phyloP scores from a whole-genome alignment of 2,329 filamentous ascomycete species.

The Mycosphaerella sp. region DNA sequence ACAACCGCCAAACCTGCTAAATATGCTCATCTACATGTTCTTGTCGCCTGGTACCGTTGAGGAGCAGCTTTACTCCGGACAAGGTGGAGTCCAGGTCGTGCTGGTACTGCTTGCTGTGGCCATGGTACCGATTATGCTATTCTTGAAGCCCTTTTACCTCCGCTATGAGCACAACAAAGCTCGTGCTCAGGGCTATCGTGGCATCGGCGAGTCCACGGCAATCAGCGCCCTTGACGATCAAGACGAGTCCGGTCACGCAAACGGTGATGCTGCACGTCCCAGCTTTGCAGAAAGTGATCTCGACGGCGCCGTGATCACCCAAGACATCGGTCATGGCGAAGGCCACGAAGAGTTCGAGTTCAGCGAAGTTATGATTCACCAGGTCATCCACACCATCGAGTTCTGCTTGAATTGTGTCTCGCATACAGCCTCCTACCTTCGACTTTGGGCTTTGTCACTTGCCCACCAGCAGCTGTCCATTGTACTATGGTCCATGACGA shows the following conservation, averaged over 20 bases:
- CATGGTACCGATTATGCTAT: constrained; percentile 85
- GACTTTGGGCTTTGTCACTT: constrained; percentile 94
- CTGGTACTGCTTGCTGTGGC: constrained; percentile 74
- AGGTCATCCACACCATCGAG: constrained; percentile 98
- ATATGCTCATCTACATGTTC: constrained; percentile 99
- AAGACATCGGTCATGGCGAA: constrained; percentile 65
- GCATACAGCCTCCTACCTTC: constrained; percentile 96
- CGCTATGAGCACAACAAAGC: constrained; percentile 89
- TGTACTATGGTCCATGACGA: constrained; percentile 94
- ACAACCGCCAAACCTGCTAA: constrained; percentile 79
- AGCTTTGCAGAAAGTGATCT: constrained; percentile 65
- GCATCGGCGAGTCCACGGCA: constrained; percentile 79
- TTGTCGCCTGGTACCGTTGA: constrained; percentile 72
- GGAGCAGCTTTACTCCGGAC: constrained; percentile 70
- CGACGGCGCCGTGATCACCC: constrained; percentile 82
- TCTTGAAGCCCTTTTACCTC: constrained; percentile 93
- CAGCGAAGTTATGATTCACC: constrained; percentile 95
- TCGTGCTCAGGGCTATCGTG: constrained; percentile 81
- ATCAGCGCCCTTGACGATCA: constrained; percentile 89
- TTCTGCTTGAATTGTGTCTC: constrained; percentile 99
- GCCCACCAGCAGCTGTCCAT: constrained; percentile 96
- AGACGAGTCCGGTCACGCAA: constrained; percentile 58
- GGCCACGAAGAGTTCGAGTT: constrained; percentile 98
- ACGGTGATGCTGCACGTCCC: constrained; percentile 56
- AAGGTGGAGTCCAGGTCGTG: constrained; percentile 67